Percentiles rank a stretch among this genome's conserved stretches.
Conservation (phyloP, 257 asterid genomes). For the Ocimum tenuiflorum region DNA sequence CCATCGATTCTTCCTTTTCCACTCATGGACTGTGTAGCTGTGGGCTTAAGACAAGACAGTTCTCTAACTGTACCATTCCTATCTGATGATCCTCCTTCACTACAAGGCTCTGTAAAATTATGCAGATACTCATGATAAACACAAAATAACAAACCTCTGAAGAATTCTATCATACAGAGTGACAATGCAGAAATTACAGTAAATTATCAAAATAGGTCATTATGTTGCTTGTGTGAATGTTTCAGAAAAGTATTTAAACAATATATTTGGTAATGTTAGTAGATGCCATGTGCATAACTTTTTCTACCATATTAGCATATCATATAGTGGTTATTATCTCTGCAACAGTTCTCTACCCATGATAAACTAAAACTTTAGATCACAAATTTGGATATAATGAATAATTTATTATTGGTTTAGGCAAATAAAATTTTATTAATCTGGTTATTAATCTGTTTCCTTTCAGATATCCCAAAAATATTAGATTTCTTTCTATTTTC, state of each 20-base stretch:
- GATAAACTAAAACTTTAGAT: too few species aligned
- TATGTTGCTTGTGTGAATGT: neutral
- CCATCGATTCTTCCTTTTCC: conserved; percentile 20
- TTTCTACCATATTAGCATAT: too few species aligned
- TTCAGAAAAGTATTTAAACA: neutral
- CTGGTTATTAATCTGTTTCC: too few species aligned
- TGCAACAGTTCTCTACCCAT: too few species aligned
- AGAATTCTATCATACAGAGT: neutral
- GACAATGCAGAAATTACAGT: neutral
- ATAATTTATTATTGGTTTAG: too few species aligned
- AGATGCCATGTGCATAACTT: too few species aligned
- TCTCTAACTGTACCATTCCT: conserved; percentile 25
- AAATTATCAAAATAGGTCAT: conserved; percentile 1
- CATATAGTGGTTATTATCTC: too few species aligned
- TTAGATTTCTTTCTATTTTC: too few species aligned
- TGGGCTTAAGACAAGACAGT: conserved; percentile 25
- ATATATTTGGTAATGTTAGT: too few species aligned
- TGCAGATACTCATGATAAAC: conserved; percentile 2
- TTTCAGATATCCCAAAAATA: too few species aligned
- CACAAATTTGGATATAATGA: too few species aligned
- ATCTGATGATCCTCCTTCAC: conserved; percentile 25
- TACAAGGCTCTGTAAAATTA: conserved; percentile 42
- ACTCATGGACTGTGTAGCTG: conserved; percentile 14
- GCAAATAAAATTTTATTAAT: too few species aligned
- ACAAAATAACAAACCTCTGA: conserved; percentile 3